Evolutionary conservation across 2,329 filamentous ascomycete genomes (phyloP), one percentile per base, ranked within the genome.

Genomic region (Colletotrichum higginsianum): DNA sequence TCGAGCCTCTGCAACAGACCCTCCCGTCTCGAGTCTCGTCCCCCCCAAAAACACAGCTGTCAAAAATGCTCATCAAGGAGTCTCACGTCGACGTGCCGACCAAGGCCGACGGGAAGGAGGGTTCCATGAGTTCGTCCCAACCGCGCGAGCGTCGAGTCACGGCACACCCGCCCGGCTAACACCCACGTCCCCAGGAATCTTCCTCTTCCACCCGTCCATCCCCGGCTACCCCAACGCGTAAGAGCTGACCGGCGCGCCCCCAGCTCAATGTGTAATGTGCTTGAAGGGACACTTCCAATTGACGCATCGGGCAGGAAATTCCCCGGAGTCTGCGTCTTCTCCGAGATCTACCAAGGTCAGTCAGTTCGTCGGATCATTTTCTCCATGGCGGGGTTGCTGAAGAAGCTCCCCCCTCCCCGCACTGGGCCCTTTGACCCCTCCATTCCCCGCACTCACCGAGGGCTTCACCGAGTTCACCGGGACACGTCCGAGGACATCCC

Each of bases 331-430:
- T 92, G 94, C 16, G 87, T 98, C 67, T 98, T 97, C 80, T 95
- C 92, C 76, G 95, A 98, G 84, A 98, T 98, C 78, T 98, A 98
- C 79, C 95, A 98, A 91, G 95, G 94, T 95, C 82, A 68, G 78
- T 71, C 52, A 55, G 13, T 40, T 2, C 35, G 35, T 38, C 56
- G 30, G 46, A 21, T n/a, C 26, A 47, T 55, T 13, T 38, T 55
- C 58, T 49, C 47, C 35, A 65, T 57, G 66, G 71, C 64, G 64
- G 71, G 61, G 71, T 57, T 40, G 4, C 35, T 18, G 66, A 71
- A 62, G 3, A 38, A 40, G 35, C 65, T 46, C 12, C 55, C 61
- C 35, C 35, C 35, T 38, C 35, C 35, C 64, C 56, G 46, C 57
- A 57, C 63, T 47, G 50, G 50, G 52, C 38, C 47, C 42, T 40